Base-by-base conservation (phyloP, 2,329 filamentous ascomycete genomes). In the Tolypocladium pustulatum region DNA sequence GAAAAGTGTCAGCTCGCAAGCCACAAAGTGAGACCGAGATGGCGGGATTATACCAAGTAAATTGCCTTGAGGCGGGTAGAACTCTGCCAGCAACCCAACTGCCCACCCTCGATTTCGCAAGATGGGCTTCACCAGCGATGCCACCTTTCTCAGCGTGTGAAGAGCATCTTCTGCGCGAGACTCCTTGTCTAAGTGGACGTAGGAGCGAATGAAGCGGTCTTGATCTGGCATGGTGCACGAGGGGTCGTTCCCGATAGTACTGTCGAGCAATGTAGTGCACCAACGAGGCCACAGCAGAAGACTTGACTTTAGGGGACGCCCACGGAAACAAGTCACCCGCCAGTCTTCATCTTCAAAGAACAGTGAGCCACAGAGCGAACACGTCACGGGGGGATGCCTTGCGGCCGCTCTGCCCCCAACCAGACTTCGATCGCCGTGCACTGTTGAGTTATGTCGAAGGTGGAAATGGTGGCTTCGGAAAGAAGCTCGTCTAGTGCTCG, bases 71-170 rank as follows among this genome's bases (percentile, higher is more conserved):
- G 84, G 78, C 1, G 93, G 93, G 61, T 90, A 89, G 73, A 97
- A 96, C 71, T 97, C 93, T 55, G 86, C 85, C 20, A 97, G 80
- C 54, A 89, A 83, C 34, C 82, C 80, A 38, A 97, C 90, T 62
- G 79, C 87, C 90, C 91, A 97, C 58, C 81, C 81, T 51, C 90
- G 84, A 54, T 90, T 90, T 63, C 91, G 82, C 92, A 97, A 97
- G 62, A 97, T 90, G 22, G 93, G 93, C 71, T 96, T 97, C 61
- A 97, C 92, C 59, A 95, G 75, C 32, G 91, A 96, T 3, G 91
- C 91, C 46, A 95, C 81, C 72, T 89, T 92, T 66, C 86, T 88
- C 30, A 97, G 80, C 59, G 83, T 84, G 40, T 83, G 73, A 22
- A 83, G 68, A 17, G 81, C 81, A 60, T 83, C 80, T 20, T 70